Evolutionary conservation across 805 yeast species (phyloP).

Genomic region (Schwanniomyces polymorphus): DNA sequence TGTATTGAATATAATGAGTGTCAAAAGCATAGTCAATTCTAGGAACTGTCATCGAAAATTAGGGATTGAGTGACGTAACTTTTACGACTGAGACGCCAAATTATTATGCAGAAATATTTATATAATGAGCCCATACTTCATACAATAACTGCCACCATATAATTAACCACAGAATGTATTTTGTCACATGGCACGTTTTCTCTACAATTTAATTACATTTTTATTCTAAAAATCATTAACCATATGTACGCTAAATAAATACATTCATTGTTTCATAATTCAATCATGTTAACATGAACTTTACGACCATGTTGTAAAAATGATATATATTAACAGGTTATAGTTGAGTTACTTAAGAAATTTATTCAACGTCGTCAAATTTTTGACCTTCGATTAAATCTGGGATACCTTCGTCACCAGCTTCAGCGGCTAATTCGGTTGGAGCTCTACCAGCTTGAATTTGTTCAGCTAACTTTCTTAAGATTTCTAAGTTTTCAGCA

Average conservation of each 20-base stretch:
- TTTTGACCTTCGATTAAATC: conserved; percentile 87
- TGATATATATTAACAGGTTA: conserved; percentile 2
- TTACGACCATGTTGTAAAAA: background rate
- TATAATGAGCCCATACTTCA: no score
- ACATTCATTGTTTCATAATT: conserved; percentile 4
- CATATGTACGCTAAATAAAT: conserved; percentile 7
- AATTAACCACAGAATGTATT: no score
- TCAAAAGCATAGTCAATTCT: no score
- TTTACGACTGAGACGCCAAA: no score
- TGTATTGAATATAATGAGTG: no score
- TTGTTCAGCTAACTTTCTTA: conserved; percentile 87
- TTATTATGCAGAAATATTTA: no score
- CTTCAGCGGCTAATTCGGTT: conserved; percentile 46
- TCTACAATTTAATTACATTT: background rate
- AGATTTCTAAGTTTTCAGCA: conserved; percentile 88
- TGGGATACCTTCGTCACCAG: conserved; percentile 64
- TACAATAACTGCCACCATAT: no score
- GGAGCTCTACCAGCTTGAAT: conserved; percentile 64
- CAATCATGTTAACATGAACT: background rate
- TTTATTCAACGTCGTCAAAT: conserved; percentile 61
- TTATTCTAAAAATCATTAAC: conserved; percentile 4
- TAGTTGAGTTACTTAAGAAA: conserved; percentile 1
- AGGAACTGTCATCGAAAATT: no score
- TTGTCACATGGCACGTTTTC: background rate
- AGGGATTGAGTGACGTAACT: no score